These are phyloP conservation scores for Deinandra increscens DNA, from an alignment of 129 eudicot species.

Conservation along the genomic window DNA sequence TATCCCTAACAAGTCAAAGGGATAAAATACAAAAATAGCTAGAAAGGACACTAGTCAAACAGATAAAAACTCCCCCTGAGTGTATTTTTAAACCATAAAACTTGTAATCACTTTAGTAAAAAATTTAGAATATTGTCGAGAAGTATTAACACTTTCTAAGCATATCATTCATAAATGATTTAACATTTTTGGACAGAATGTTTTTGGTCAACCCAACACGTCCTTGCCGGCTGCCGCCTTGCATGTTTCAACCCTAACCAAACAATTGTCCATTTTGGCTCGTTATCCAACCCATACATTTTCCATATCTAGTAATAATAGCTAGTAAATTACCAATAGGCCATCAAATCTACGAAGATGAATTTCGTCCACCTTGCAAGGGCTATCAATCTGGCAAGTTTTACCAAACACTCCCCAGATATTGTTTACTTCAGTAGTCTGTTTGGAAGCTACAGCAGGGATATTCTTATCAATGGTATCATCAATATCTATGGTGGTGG, in stretches of 20 bases:
- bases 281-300: neutral
- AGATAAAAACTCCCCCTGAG: neutral
- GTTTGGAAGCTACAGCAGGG: constrained; percentile 49
- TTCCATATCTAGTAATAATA: constrained; percentile 15
- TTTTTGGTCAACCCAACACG: neutral
- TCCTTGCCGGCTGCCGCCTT: neutral
- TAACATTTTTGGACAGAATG: neutral
- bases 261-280: constrained; percentile 1
- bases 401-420: constrained; percentile 92
- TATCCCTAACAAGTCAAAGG: neutral
- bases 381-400: constrained; percentile 63
- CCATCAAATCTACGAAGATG: constrained; percentile 98
- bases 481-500: constrained; percentile 40
- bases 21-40: neutral
- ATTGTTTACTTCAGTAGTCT: constrained; percentile 50
- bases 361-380: constrained; percentile 84
- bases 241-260: neutral
- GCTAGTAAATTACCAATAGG: constrained; percentile 60
- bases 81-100: neutral
- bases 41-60: neutral
- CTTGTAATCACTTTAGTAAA: neutral
- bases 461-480: constrained; percentile 34
- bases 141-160: neutral
- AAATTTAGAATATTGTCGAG: neutral
- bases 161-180: neutral